phyloP scores from a whole-genome alignment of 257 asterid species.

The Jasminum sambac region DNA sequence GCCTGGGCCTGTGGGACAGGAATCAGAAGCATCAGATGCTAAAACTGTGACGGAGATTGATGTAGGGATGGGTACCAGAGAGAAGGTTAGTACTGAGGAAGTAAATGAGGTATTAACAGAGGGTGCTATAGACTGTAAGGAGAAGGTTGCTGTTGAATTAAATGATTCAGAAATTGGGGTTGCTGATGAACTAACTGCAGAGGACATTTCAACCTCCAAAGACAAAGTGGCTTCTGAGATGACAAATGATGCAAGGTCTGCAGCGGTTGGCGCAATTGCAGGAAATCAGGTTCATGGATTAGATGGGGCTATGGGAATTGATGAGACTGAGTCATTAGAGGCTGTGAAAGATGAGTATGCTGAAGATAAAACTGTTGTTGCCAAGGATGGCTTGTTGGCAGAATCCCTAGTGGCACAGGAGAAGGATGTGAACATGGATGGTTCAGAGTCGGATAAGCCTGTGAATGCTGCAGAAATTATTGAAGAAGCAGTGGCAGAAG shows the following conservation, averaged over 20 bases:
- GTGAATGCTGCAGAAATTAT: conserved; percentile 26
- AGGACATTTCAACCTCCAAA: conserved; percentile 18
- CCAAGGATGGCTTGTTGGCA: conserved; percentile 25
- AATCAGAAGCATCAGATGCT: conserved; percentile 10
- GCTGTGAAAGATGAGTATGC: conserved; percentile 27
- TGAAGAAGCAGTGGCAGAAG: conserved; percentile 30
- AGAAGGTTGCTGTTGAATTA: conserved; percentile 29
- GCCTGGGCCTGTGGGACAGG: conserved; percentile 14
- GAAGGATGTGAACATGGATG: conserved; percentile 25
- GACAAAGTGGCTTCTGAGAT: conserved; percentile 27
- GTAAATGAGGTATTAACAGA: conserved; percentile 11
- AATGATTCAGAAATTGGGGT: conserved; percentile 31
- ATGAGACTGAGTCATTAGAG: conserved; percentile 15
- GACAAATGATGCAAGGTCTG: conserved; percentile 22
- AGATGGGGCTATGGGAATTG: conserved; percentile 18
- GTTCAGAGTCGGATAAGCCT: conserved; percentile 28
- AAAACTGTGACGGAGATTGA: conserved; percentile 11
- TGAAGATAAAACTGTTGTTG: conserved; percentile 26
- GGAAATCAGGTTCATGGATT: conserved; percentile 32
- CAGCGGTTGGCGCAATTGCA: conserved; percentile 25
- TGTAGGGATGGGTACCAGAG: conserved; percentile 18
- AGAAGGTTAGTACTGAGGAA: conserved; percentile 26
- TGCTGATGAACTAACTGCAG: conserved; percentile 22
- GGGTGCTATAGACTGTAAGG: conserved; percentile 25
- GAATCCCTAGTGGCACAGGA: conserved; percentile 29